phyloP scores from a whole-genome alignment of 2,329 filamentous ascomycete genomes.

The Claviceps paspali region DNA sequence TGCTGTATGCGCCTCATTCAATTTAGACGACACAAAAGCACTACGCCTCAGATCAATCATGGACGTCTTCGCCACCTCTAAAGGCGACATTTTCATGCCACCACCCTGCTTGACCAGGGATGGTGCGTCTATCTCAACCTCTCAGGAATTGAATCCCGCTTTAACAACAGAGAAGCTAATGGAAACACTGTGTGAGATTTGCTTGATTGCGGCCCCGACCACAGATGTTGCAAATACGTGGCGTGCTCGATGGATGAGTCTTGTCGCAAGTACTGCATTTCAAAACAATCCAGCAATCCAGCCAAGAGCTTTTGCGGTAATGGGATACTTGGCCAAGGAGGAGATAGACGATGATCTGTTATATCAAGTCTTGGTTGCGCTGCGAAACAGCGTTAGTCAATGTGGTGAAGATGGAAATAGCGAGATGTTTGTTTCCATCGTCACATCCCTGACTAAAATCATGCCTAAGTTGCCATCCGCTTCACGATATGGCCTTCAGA shows the following conservation, averaged over 20 bases:
- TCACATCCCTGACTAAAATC: constrained; percentile 55
- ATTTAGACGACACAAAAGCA: constrained; percentile 42
- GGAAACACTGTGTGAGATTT: constrained; percentile 47
- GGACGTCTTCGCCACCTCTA: constrained; percentile 43
- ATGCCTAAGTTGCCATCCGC: constrained; percentile 51
- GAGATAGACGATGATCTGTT: constrained; percentile 58
- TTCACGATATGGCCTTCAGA: constrained; percentile 51
- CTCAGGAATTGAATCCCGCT: constrained; percentile 36
- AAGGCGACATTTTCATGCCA: constrained; percentile 40
- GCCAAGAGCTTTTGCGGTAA: constrained; percentile 52
- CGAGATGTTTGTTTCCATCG: constrained; percentile 54
- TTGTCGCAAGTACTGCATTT: constrained; percentile 57
- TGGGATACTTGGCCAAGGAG: constrained; percentile 56
- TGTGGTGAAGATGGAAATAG: constrained; percentile 49
- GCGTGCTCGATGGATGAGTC: constrained; percentile 59
- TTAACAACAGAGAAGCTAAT: constrained; percentile 48
- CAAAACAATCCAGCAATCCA: constrained; percentile 60
- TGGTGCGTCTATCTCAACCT: constrained; percentile 36
- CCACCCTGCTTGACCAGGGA: constrained; percentile 32
- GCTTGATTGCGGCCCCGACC: constrained; percentile 46
- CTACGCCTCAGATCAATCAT: constrained; percentile 40
- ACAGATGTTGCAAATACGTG: constrained; percentile 51
- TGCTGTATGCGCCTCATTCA: constrained; percentile 50
- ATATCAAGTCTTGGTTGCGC: constrained; percentile 54
- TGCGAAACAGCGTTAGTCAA: constrained; percentile 48